These are phyloP conservation scores for Rostrohypoxylon terebratum DNA, from an alignment of 495 filamentous ascomycete species.

Conservation along the genomic window DNA sequence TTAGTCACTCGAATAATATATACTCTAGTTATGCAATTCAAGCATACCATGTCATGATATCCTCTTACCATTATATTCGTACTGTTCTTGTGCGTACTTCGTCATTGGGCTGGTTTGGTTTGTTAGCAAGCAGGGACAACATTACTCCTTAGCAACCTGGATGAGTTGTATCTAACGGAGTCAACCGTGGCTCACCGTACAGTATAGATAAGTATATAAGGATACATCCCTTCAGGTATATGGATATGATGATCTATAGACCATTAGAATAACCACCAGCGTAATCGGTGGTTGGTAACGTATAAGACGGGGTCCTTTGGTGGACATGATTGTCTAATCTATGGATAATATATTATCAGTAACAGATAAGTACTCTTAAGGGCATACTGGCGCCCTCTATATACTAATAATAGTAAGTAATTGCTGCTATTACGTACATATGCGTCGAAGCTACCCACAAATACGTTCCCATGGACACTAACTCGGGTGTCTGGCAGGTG, in stretches of 20 bases:
- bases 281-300: not conserved
- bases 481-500: not conserved
- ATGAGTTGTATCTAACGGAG: not conserved
- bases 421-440: not conserved
- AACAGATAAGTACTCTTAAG: not conserved
- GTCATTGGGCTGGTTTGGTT: not conserved
- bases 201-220: not conserved
- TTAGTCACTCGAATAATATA: not conserved
- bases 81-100: not conserved
- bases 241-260: not conserved
- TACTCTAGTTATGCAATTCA: not conserved
- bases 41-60: no score
- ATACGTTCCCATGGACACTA: not conserved
- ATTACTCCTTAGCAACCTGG: not conserved
- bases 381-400: not conserved
- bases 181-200: not conserved
- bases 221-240: not conserved
- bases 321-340: not conserved
- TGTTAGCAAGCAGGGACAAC: not conserved
- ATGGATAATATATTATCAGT: no score
- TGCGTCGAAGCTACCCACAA: not conserved
- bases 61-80: not conserved
- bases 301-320: not conserved
- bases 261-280: not conserved
- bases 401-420: not conserved